phyloP scores from a whole-genome alignment of 2,329 filamentous ascomycete genomes.

The Venturia aucupariae region DNA sequence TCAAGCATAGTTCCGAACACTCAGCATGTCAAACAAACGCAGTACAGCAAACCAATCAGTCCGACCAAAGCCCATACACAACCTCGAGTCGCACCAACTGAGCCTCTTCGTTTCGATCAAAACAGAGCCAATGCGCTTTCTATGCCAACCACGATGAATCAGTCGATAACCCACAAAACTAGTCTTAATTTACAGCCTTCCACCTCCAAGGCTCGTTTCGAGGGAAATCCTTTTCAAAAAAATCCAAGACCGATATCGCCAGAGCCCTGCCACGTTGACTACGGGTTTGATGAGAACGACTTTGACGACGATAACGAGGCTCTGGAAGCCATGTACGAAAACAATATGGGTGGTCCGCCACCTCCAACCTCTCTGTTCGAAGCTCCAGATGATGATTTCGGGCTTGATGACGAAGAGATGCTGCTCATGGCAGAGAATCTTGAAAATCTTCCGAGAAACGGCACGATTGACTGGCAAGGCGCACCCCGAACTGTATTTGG shows the following conservation, averaged over 20 bases:
- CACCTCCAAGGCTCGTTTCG: conserved; percentile 1
- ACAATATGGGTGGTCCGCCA: conserved; percentile 20
- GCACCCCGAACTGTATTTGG: not conserved
- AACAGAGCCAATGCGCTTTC: not conserved
- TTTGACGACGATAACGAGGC: conserved; percentile 25
- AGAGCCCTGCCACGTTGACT: conserved; percentile 20
- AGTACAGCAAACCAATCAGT: not conserved
- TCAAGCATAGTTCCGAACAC: conserved; percentile 9
- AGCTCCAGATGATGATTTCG: conserved; percentile 19
- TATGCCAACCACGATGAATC: not conserved
- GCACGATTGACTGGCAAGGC: not conserved
- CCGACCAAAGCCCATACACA: not conserved
- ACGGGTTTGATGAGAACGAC: conserved; percentile 19
- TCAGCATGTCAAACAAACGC: conserved; percentile 12
- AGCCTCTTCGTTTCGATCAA: not conserved
- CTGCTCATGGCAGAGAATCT: conserved; percentile 6
- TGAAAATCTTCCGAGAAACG: conserved; percentile 7
- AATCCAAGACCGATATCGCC: conserved; percentile 7
- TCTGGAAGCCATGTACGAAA: conserved; percentile 19
- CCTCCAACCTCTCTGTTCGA: conserved; percentile 16
- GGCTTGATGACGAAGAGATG: conserved; percentile 20
- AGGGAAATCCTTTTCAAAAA: conserved; percentile 4
- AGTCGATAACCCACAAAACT: not conserved
- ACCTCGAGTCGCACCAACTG: not conserved
- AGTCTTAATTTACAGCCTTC: not conserved